A percentile compares a stretch with the other conserved stretches of the same genome.
Conservation (phyloP, 306 rosid species). For the Lupinus albus region DNA sequence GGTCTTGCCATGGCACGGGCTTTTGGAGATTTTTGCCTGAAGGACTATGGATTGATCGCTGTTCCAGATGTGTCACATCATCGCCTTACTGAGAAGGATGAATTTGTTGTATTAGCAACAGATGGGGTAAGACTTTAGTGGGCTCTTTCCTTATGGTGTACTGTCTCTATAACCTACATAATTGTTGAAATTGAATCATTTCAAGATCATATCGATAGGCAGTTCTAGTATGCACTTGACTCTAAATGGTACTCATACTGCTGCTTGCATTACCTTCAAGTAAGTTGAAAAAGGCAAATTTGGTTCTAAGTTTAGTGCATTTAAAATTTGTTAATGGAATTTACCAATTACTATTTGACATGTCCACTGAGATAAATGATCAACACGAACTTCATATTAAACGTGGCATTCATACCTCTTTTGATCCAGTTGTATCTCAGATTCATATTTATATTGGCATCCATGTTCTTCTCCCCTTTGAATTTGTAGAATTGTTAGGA, state of each 20-base stretch:
- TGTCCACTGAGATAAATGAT: not conserved
- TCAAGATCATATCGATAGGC: slow-evolving; percentile 18
- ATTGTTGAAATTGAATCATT: slow-evolving; percentile 23
- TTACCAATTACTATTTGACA: slow-evolving; percentile 2
- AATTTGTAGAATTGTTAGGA: slow-evolving; percentile 5
- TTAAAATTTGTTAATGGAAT: not conserved
- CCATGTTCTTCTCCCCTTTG: not conserved
- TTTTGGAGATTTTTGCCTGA: slow-evolving; percentile 91
- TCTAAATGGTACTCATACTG: slow-evolving; percentile 19
- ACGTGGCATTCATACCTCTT: not conserved
- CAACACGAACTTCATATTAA: not conserved
- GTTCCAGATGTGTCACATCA: slow-evolving; percentile 72
- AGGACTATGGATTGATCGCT: slow-evolving; percentile 80
- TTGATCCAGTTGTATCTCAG: not conserved
- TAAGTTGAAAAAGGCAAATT: slow-evolving; percentile 18
- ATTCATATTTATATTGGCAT: not conserved
- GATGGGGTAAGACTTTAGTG: slow-evolving; percentile 81
- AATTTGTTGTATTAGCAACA: slow-evolving; percentile 86
- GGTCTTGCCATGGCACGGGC: slow-evolving; percentile 99
- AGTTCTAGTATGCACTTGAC: slow-evolving; percentile 21
- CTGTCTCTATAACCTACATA: slow-evolving; percentile 10
- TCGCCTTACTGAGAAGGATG: slow-evolving; percentile 76
- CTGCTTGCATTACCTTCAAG: slow-evolving; percentile 5
- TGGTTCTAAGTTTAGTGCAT: slow-evolving; percentile 5
- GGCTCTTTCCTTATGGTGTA: slow-evolving; percentile 10